Evolutionary conservation across 2,329 filamentous ascomycete genomes (phyloP).

Genomic region (Phyllachora maydis): DNA sequence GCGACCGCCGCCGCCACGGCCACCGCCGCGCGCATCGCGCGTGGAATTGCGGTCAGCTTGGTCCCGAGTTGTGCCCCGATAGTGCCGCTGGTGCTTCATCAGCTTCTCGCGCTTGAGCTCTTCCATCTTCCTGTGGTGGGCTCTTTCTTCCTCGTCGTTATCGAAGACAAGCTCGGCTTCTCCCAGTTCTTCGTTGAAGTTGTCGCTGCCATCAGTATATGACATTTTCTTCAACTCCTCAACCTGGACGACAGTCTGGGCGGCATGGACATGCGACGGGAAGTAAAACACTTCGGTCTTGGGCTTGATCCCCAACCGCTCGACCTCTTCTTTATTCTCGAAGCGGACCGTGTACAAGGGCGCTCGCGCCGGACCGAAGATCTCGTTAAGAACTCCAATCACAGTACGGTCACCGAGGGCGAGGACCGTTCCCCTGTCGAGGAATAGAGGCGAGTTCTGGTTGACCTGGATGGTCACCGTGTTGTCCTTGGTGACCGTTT

Average conservation of each 20-base stretch:
- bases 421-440: slow-evolving; percentile 68
- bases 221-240: neutral
- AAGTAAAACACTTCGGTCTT: neutral
- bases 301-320: slow-evolving; percentile 36
- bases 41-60: too few relatives aligned
- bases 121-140: too few relatives aligned
- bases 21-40: too few relatives aligned
- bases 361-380: slow-evolving; percentile 66
- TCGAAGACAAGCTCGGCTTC: neutral
- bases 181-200: neutral
- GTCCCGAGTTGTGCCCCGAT: too few relatives aligned
- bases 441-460: too few relatives aligned
- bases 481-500: too few relatives aligned
- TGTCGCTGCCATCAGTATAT: neutral
- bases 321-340: slow-evolving; percentile 44
- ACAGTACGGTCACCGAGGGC: slow-evolving; percentile 58
- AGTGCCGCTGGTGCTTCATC: too few relatives aligned
- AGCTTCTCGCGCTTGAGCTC: too few relatives aligned
- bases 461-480: too few relatives aligned
- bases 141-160: neutral
- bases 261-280: neutral
- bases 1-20: too few relatives aligned
- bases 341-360: slow-evolving; percentile 76
- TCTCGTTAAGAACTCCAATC: slow-evolving; percentile 67
- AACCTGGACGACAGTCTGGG: neutral